Conservation (phyloP, 1,139 yeast genomes). For the Taiozyma sp. region DNA sequence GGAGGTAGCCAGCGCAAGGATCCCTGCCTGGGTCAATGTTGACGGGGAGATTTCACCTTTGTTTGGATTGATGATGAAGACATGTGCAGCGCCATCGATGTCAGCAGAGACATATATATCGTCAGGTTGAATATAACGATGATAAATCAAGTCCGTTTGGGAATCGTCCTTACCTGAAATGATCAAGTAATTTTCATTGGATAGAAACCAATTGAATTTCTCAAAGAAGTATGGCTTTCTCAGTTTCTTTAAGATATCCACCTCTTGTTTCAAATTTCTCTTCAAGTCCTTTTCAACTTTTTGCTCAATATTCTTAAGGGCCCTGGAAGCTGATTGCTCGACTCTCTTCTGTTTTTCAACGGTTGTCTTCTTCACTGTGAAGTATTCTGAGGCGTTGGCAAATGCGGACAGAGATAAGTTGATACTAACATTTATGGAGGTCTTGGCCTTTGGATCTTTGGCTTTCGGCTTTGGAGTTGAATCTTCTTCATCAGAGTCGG, state of each 20-base stretch:
- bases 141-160: slow-evolving; percentile 83
- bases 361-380: slow-evolving; percentile 74
- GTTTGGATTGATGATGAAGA: slow-evolving; percentile 72
- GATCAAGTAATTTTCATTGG: slow-evolving; percentile 85
- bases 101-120: slow-evolving; percentile 79
- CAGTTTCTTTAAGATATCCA: slow-evolving; percentile 56
- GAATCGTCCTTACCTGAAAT: slow-evolving; percentile 79
- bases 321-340: slow-evolving; percentile 70
- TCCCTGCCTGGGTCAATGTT: slow-evolving; percentile 87
- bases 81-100: slow-evolving; percentile 67
- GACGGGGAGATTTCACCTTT: slow-evolving; percentile 61
- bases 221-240: slow-evolving; percentile 88
- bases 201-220: slow-evolving; percentile 87
- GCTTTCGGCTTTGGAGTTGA: slow-evolving; percentile 16
- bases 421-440: slow-evolving; percentile 50
- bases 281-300: slow-evolving; percentile 73
- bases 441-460: slow-evolving; percentile 8
- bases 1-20: slow-evolving; percentile 75
- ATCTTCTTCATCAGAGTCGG: slow-evolving; percentile 16
- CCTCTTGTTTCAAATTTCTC: slow-evolving; percentile 60
- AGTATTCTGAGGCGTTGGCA: slow-evolving; percentile 88
- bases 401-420: slow-evolving; percentile 72
- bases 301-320: slow-evolving; percentile 79
- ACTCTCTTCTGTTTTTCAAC: slow-evolving; percentile 78
- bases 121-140: slow-evolving; percentile 65